A percentile compares a stretch with the other conserved stretches of the same genome.
Evolutionary conservation across 2,329 filamentous ascomycete genomes (phyloP).

Genomic region (Hirsutella thompsonii): DNA sequence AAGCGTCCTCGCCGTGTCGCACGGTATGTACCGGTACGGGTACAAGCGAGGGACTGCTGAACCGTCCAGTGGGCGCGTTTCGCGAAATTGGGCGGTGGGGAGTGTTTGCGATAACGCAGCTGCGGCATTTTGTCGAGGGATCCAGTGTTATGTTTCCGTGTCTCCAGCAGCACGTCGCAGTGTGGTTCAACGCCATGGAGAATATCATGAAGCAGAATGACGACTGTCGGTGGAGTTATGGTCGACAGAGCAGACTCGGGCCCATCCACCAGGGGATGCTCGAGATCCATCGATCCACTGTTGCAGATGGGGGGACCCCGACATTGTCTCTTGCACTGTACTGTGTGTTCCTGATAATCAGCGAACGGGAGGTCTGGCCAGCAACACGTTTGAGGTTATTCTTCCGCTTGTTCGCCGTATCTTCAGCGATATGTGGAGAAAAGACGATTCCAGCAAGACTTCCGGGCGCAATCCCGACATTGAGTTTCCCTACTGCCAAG

Average conservation of each 20-base stretch:
- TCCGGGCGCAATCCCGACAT: neutral
- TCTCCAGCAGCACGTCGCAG: conserved; percentile 8
- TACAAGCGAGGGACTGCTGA: neutral
- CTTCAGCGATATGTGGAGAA: neutral
- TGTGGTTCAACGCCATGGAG: neutral
- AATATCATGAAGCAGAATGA: conserved; percentile 2
- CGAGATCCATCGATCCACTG: conserved; percentile 7
- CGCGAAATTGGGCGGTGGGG: conserved; percentile 6
- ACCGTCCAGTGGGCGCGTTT: conserved; percentile 3
- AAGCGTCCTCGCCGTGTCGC: neutral
- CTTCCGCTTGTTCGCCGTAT: neutral
- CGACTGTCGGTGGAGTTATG: conserved; percentile 5
- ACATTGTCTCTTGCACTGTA: neutral
- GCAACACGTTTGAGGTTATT: neutral
- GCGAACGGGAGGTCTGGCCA: neutral
- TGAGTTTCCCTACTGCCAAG: neutral
- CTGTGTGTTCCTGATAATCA: neutral
- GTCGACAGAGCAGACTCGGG: neutral
- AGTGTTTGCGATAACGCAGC: conserved; percentile 13
- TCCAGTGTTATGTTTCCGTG: conserved; percentile 15
- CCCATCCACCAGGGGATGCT: conserved; percentile 1
- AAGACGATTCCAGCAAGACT: neutral
- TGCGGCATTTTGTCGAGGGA: conserved; percentile 17
- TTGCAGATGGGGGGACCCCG: neutral
- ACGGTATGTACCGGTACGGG: neutral